Evolutionary conservation across 2,329 filamentous ascomycete genomes (phyloP).

Genomic region (Aspergillus phoenicis): DNA sequence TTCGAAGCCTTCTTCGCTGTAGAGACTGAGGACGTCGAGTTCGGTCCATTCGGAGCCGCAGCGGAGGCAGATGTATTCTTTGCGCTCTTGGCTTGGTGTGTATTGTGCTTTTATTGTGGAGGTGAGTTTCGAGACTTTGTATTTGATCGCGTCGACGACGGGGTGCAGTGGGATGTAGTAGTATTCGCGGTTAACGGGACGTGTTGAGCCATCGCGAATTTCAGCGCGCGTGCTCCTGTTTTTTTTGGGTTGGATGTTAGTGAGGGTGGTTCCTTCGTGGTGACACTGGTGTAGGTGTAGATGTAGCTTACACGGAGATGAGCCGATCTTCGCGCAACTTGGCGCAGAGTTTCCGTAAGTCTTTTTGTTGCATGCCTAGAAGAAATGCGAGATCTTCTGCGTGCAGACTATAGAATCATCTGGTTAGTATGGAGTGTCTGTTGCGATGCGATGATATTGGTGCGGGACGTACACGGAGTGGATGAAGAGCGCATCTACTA

Average conservation of each 20-base stretch:
- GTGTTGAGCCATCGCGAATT: slow-evolving; percentile 75
- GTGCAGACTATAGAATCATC: slow-evolving; percentile 60
- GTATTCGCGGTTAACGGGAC: slow-evolving; percentile 84
- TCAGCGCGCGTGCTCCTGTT: slow-evolving; percentile 72
- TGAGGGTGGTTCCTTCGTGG: background rate
- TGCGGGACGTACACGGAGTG: slow-evolving; percentile 63
- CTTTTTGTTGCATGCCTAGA: slow-evolving; percentile 87
- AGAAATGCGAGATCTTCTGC: slow-evolving; percentile 86
- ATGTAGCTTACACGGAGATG: slow-evolving; percentile 67
- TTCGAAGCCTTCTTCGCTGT: slow-evolving; percentile 69
- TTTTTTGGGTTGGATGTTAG: background rate
- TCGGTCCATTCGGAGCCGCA: slow-evolving; percentile 87
- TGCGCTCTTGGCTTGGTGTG: slow-evolving; percentile 79
- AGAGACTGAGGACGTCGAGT: slow-evolving; percentile 82
- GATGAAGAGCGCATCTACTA: slow-evolving; percentile 76
- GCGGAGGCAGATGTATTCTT: slow-evolving; percentile 82
- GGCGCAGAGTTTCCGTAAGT: slow-evolving; percentile 85
- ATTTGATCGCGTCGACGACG: slow-evolving; percentile 95
- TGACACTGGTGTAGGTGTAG: background rate
- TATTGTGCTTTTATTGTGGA: slow-evolving; percentile 85
- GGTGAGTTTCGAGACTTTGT: slow-evolving; percentile 83
- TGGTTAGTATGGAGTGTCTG: background rate
- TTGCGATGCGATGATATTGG: background rate
- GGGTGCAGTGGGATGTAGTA: slow-evolving; percentile 96
- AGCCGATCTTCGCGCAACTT: slow-evolving; percentile 84